phyloP scores from a whole-genome alignment of 2,329 filamentous ascomycete genomes.

The Coniella lustricola region DNA sequence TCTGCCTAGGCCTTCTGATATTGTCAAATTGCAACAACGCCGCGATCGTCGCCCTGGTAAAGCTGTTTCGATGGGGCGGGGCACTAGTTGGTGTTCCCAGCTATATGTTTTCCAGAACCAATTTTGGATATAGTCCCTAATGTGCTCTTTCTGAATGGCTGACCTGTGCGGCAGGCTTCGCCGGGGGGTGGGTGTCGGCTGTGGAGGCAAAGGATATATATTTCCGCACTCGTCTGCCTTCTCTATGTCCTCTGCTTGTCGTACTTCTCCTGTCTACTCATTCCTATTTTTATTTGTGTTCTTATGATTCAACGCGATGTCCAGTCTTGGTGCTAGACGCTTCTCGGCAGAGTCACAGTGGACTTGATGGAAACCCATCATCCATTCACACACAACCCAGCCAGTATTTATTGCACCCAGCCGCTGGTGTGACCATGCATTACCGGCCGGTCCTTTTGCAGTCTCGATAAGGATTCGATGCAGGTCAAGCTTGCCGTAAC shows the following conservation, averaged over 20 bases:
- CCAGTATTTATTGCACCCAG: too few species aligned
- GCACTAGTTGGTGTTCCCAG: constrained; percentile 28
- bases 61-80: constrained; percentile 40
- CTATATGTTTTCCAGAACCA: constrained; percentile 18
- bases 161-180: constrained; percentile 52
- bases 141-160: constrained; percentile 22
- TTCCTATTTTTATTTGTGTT: constrained; percentile 18
- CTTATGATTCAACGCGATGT: too few species aligned
- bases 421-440: too few species aligned
- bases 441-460: too few species aligned
- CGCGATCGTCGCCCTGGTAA: constrained; percentile 36
- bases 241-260: constrained; percentile 22
- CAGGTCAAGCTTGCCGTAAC: too few species aligned
- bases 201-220: constrained; percentile 33
- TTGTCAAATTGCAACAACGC: constrained; percentile 35
- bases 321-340: too few species aligned
- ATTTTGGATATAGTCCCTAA: too few species aligned
- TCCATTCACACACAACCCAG: too few species aligned
- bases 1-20: constrained; percentile 5
- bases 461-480: too few species aligned
- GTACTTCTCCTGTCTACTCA: constrained; percentile 27
- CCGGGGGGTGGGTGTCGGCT: constrained; percentile 50
- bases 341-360: too few species aligned
- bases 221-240: too few species aligned
- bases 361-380: too few species aligned